phyloP scores from a whole-genome alignment of 257 asterid species.

The Coffea eugenioides region DNA sequence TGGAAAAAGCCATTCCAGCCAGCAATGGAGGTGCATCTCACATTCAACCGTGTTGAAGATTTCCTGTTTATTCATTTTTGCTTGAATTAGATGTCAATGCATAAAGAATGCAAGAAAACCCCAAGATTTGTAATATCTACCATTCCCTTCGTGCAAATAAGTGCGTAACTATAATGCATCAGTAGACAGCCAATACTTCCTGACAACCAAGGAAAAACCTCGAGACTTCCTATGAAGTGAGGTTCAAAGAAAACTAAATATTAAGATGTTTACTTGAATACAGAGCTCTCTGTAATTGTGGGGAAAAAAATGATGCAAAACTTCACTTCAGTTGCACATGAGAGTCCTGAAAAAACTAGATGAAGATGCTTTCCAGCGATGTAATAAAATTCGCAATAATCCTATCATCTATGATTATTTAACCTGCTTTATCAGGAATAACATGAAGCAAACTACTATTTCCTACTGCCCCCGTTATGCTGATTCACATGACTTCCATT shows the following conservation, averaged over 20 bases:
- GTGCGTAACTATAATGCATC: neutral
- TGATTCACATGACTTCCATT: no score
- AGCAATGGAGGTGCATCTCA: neutral
- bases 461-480: neutral
- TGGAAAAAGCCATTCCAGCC: no score
- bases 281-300: neutral
- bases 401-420: neutral
- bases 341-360: neutral
- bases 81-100: neutral
- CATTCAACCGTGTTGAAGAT: neutral
- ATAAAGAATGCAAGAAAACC: neutral
- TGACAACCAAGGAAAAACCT: neutral
- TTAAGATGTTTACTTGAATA: neutral
- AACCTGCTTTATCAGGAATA: neutral
- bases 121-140: no score
- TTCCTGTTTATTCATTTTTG: neutral
- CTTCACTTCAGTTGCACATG: neutral
- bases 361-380: neutral
- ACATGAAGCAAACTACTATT: neutral
- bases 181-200: neutral
- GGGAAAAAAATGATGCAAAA: neutral
- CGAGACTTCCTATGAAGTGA: neutral
- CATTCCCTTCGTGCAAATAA: neutral
- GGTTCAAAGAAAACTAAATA: neutral
- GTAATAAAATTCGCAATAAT: neutral